Conservation (phyloP, 2,329 filamentous ascomycete genomes). For the Talaromyces atroroseus region DNA sequence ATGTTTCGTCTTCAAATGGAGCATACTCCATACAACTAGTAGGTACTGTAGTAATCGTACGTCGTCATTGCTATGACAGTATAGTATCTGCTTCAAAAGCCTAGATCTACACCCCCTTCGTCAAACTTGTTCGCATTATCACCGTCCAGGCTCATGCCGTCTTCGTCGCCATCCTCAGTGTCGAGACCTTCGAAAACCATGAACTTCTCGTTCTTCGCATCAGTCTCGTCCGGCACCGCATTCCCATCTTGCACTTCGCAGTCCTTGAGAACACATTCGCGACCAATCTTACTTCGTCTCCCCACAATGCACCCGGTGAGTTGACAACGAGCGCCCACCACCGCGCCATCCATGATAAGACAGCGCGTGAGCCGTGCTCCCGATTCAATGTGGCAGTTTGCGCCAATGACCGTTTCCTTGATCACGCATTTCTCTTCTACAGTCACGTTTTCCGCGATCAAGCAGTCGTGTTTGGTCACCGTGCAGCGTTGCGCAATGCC, state of each 20-base stretch:
- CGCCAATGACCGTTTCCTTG: slow-evolving; percentile 84
- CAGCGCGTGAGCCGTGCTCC: slow-evolving; percentile 85
- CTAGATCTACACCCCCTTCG: slow-evolving; percentile 19
- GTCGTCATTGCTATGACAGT: not conserved
- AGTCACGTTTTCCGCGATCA: slow-evolving; percentile 83
- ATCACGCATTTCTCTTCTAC: slow-evolving; percentile 87
- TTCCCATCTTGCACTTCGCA: slow-evolving; percentile 88
- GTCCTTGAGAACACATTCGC: slow-evolving; percentile 71
- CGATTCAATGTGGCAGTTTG: slow-evolving; percentile 77
- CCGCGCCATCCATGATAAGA: slow-evolving; percentile 85
- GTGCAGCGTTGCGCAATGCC: slow-evolving; percentile 75
- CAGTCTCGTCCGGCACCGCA: slow-evolving; percentile 71
- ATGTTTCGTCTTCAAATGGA: too few species aligned
- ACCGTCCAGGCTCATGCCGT: slow-evolving; percentile 16
- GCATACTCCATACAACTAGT: too few species aligned
- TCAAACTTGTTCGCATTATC: slow-evolving; percentile 17
- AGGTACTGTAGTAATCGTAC: too few species aligned
- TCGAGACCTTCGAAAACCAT: slow-evolving; percentile 49
- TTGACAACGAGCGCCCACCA: slow-evolving; percentile 76
- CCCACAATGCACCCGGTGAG: slow-evolving; percentile 85
- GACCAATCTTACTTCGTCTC: slow-evolving; percentile 73
- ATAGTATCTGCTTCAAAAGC: slow-evolving; percentile 15
- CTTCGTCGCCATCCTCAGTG: slow-evolving; percentile 24
- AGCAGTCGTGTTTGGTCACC: slow-evolving; percentile 72
- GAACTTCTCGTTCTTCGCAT: slow-evolving; percentile 59